These are phyloP conservation scores for Leccinum truebloodii DNA, from an alignment of 768 basidiomycete genomes.

Conservation along the genomic window DNA sequence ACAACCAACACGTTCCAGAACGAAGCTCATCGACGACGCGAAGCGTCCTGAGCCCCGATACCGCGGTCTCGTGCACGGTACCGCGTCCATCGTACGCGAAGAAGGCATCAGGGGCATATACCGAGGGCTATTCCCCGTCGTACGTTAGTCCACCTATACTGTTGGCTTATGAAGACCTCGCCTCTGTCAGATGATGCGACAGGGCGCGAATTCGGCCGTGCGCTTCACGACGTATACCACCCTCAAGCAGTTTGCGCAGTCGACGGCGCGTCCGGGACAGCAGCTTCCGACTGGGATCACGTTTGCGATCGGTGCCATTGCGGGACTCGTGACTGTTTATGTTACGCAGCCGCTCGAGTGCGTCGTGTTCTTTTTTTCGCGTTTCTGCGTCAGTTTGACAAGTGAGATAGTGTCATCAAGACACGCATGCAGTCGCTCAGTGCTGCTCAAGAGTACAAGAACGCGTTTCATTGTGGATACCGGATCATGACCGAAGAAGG, in stretches of 20 bases:
- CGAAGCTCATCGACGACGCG: constrained; percentile 95
- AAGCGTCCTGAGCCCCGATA: constrained; percentile 84
- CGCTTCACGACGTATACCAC: constrained; percentile 95
- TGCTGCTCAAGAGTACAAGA: constrained; percentile 82
- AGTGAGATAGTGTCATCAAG: constrained; percentile 77
- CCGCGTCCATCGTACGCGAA: constrained; percentile 71
- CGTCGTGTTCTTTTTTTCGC: constrained; percentile 23
- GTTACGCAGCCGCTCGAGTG: constrained; percentile 85
- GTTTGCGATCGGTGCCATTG: constrained; percentile 91
- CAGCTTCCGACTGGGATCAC: constrained; percentile 85
- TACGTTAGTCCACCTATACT: constrained; percentile 40
- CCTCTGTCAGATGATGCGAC: constrained; percentile 80
- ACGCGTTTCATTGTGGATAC: constrained; percentile 95
- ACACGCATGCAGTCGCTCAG: constrained; percentile 96
- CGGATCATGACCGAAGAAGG: constrained; percentile 95
- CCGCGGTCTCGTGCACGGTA: constrained; percentile 85
- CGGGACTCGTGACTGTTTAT: constrained; percentile 94
- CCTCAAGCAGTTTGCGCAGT: constrained; percentile 90
- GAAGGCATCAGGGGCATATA: constrained; percentile 89
- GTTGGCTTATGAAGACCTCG: not conserved
- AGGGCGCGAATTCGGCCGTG: constrained; percentile 96
- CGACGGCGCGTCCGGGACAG: constrained; percentile 80
- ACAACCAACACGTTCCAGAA: constrained; percentile 51
- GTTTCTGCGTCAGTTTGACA: not conserved
- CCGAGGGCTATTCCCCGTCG: constrained; percentile 91